Evolutionary conservation across 345 rosid species (phyloP).

Genomic region (Hevea brasiliensis): DNA sequence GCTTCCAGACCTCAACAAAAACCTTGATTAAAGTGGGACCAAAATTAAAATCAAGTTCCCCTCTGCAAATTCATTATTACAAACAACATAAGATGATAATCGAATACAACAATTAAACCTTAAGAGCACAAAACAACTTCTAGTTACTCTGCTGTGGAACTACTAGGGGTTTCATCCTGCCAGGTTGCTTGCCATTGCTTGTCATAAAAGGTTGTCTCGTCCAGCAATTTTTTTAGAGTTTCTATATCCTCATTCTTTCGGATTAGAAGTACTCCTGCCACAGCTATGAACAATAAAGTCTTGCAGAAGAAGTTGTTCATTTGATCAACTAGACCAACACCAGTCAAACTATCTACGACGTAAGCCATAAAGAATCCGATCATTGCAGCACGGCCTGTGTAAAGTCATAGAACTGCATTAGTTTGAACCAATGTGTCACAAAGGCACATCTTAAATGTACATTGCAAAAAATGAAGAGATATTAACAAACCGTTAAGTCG

Average conservation of each 20-base stretch:
- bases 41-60: background rate
- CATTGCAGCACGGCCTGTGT: slow-evolving; percentile 93
- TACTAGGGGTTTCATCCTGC: slow-evolving; percentile 52
- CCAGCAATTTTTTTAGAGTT: slow-evolving; percentile 62
- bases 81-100: background rate
- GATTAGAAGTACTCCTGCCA: slow-evolving; percentile 69
- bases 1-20: background rate
- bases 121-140: background rate
- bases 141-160: slow-evolving; percentile 29
- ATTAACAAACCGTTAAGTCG: slow-evolving; percentile 66
- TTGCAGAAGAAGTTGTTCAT: slow-evolving; percentile 97
- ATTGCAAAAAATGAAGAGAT: background rate
- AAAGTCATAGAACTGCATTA: slow-evolving; percentile 14
- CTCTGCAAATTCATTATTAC: background rate
- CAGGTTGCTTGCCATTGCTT: slow-evolving; percentile 97
- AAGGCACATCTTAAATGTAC: background rate
- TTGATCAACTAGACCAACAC: slow-evolving; percentile 94
- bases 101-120: background rate
- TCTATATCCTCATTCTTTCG: slow-evolving; percentile 89
- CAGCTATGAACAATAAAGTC: slow-evolving; percentile 82
- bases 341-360: slow-evolving; percentile 89
- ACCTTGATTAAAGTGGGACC: slow-evolving; percentile 1
- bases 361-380: slow-evolving; percentile 98
- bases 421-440: slow-evolving; percentile 6
- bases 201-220: slow-evolving; percentile 85